Evolutionary conservation across 257 asterid genomes (phyloP), one percentile per base, ranked within the genome.

Genomic region (Solanum chiquidenum): DNA sequence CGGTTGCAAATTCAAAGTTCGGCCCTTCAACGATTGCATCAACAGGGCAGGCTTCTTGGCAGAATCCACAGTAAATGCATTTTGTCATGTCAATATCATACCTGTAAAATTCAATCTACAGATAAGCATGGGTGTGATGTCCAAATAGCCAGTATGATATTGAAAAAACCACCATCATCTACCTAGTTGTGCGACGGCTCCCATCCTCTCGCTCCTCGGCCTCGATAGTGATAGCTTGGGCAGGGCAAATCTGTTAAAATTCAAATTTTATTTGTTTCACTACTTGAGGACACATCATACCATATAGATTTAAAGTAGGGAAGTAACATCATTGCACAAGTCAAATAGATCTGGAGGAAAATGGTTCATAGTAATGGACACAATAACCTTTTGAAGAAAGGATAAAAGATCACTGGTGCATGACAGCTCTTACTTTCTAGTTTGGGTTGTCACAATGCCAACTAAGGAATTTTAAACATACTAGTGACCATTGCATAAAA

Each of bases 21-120:
- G 98, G 99, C 52, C 99, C 98, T 92, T 96, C 98, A 69, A 96
- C 99, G 74, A 96, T 96, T 91, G 99, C 99, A 91, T 96, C 98
- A 13, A 96, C 98, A 20, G 99, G 99, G 89, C 98, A 96, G 29
- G 99, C 98, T 90, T 96, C 99, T 95, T 95, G 99, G 93, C 98
- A 95, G 86, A 96, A 96, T 74, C 99, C 99, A 85, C 98, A 96
- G 92, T 96, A 96, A 89, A 96, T 95, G 94, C 98, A 95, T 91
- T 94, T 96, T 35, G 98, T 95, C 99, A 96, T 96, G 93, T 96
- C 98, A 83, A 94, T 96, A 87, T 96, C 98, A 83, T 96, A 96
- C 93, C 98, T 95, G 92, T 64, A 52, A 64, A 69, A 82, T 90
- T 84, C 33, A 82, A 83, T 86, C 25, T 38, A 72, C 35, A 49